These are phyloP conservation scores for Hypoxylon sp. DNA, from an alignment of 2,329 filamentous ascomycete species.

Conservation along the genomic window DNA sequence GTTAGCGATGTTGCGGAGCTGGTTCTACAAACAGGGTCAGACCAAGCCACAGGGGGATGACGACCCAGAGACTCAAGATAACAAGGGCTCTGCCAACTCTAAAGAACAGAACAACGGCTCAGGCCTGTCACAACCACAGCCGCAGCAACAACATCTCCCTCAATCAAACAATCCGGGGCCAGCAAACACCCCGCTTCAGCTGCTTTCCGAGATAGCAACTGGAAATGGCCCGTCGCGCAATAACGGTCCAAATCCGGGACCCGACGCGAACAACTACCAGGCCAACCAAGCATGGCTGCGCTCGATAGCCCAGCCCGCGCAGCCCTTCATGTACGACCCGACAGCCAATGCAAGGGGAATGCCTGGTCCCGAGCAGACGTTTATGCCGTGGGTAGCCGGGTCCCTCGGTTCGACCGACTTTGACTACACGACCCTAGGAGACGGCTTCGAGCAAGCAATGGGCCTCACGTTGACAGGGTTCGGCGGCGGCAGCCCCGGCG, in stretches of 20 bases:
- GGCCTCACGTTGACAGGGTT: constrained; percentile 60
- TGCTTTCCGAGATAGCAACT: constrained; percentile 71
- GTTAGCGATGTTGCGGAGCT: constrained; percentile 77
- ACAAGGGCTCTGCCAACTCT: constrained; percentile 20
- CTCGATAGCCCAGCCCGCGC: constrained; percentile 39
- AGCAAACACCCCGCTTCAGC: constrained; percentile 68
- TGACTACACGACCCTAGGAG: constrained; percentile 56
- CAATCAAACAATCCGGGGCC: constrained; percentile 52
- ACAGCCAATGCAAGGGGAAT: constrained; percentile 19
- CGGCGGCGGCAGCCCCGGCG: constrained; percentile 50
- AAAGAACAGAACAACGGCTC: constrained; percentile 24
- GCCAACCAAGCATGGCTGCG: constrained; percentile 45
- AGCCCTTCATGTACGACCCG: constrained; percentile 59
- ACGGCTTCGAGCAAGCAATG: constrained; percentile 62
- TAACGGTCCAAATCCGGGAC: constrained; percentile 39
- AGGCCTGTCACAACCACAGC: constrained; percentile 32
- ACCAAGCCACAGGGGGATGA: constrained; percentile 35
- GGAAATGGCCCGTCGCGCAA: constrained; percentile 56
- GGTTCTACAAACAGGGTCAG: constrained; percentile 72
- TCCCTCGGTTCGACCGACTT: constrained; percentile 53
- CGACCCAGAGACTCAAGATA: constrained; percentile 34
- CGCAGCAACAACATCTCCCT: constrained; percentile 47
- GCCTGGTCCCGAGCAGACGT: constrained; percentile 16
- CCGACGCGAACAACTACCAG: constrained; percentile 45
- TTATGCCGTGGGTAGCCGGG: constrained; percentile 53